Base-by-base conservation (phyloP, 345 rosid genomes). In the Syzygium aromaticum region DNA sequence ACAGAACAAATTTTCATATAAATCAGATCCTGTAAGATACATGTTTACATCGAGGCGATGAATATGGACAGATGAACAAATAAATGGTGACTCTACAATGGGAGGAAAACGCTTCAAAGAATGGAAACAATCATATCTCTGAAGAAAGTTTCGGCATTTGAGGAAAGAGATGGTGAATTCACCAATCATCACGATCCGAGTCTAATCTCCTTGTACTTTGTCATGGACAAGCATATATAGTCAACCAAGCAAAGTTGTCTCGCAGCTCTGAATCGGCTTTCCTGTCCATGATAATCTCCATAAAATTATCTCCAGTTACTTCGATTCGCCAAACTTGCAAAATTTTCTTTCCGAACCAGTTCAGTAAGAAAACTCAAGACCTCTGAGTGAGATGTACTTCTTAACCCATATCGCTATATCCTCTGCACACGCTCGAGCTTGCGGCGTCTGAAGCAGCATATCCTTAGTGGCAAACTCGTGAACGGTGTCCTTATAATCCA, bases 401-500 rank as follows among this genome's bases (percentile, higher is more conserved):
- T 97, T 97, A 23, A 95, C 98, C 99, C 98, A 96, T 52, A 97
- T 95, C 43, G 96, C 93, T 77, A 95, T 94, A 88, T 96, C 99
- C 93, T 97, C 98, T 0, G 98, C 94, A 87, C 99, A 97, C 14
- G 98, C 98, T 88, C 92, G 95, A 38, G 99, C 98, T 90, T 96
- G 96, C 28, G 99, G 98, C 25, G 96, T 94, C 89, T 92, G 93
- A 51, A 97, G 93, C 87, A 97, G 98, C 93, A 96, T 91, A 90
- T 96, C 98, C 10, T 95, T 95, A 3, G 99, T 95, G 23, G 98
- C 99, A 89, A 97, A 97, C 89, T 96, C 98, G 13, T 97, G 99
- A 84, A 96, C 98, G 3, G 98, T 93, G 63, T 96, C 98, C 90
- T 97, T 97, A 52, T 97, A 97, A 87, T 97, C 98, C 17, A 96